phyloP scores from a whole-genome alignment of 805 yeast genomes.

The Groenewaldozyma tartarivorans region DNA sequence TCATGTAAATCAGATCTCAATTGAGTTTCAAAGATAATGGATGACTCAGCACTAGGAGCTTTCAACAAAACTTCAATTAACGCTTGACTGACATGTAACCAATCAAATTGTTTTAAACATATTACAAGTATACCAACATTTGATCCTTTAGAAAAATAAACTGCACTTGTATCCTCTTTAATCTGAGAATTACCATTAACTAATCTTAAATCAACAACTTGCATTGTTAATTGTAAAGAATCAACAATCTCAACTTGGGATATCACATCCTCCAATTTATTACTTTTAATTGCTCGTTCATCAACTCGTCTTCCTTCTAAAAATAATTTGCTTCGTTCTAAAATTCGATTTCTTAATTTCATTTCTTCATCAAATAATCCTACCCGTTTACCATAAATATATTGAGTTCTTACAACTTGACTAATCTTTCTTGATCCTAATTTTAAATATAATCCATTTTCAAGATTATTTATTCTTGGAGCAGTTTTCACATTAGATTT shows the following conservation, averaged over 20 bases:
- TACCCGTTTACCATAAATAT: conserved; percentile 20
- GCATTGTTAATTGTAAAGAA: not conserved
- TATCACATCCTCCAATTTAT: not conserved
- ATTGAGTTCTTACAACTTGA: conserved; percentile 18
- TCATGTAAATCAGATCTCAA: conserved; percentile 22
- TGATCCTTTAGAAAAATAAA: not conserved
- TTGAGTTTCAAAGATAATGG: conserved; percentile 28
- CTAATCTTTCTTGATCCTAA: conserved; percentile 27
- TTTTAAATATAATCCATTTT: conserved; percentile 19
- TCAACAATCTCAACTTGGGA: not conserved
- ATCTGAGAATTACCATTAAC: not conserved
- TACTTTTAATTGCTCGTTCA: conserved; percentile 1
- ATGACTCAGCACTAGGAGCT: conserved; percentile 30
- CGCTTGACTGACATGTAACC: conserved; percentile 30
- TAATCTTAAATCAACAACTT: not conserved
- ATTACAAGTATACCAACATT: conserved; percentile 13
- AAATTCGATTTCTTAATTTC: conserved; percentile 17
- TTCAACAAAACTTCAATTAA: conserved; percentile 21
- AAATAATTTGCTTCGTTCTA: conserved; percentile 27
- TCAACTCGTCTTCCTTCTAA: conserved; percentile 17
- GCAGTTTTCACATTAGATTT: conserved; percentile 23
- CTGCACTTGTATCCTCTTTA: not conserved
- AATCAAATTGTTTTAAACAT: conserved; percentile 18
- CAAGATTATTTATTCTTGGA: conserved; percentile 27
- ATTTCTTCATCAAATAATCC: conserved; percentile 5